phyloP scores from a whole-genome alignment of 1,284 basidiomycete genomes.

The Malassezia pachydermatis region DNA sequence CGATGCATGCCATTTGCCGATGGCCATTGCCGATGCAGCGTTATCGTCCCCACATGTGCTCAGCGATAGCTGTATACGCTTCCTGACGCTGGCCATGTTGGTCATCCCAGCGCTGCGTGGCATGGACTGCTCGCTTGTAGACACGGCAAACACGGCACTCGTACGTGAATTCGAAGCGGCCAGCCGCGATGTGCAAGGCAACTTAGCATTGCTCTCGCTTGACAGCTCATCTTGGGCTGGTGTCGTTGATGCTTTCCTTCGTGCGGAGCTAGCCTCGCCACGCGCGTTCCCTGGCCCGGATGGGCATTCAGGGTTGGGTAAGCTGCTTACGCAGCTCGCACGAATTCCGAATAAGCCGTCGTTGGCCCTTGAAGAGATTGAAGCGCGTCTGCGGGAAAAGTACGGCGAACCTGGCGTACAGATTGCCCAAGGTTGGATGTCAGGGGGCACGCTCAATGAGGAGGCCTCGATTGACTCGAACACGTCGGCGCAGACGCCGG shows the following conservation, averaged over 20 bases:
- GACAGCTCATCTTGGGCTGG: slow-evolving; percentile 3
- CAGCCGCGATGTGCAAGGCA: slow-evolving; percentile 8
- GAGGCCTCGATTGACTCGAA: no score
- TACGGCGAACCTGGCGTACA: slow-evolving; percentile 6
- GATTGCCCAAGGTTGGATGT: slow-evolving; percentile 5
- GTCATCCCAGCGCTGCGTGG: slow-evolving; percentile 9
- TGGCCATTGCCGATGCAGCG: slow-evolving; percentile 19
- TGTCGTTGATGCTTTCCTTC: slow-evolving; percentile 3
- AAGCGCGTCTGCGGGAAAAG: background rate
- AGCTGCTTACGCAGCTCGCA: slow-evolving; percentile 12
- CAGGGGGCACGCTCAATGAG: no score
- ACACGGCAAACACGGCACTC: slow-evolving; percentile 6
- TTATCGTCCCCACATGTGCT: background rate
- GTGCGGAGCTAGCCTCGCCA: background rate
- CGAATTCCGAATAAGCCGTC: background rate
- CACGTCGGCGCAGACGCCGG: background rate
- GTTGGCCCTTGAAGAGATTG: background rate
- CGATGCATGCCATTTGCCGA: slow-evolving; percentile 17
- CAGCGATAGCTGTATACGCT: slow-evolving; percentile 8
- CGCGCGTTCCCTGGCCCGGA: background rate
- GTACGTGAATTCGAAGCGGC: slow-evolving; percentile 13
- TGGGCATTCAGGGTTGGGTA: slow-evolving; percentile 8
- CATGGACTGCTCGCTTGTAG: slow-evolving; percentile 5
- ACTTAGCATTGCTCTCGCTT: slow-evolving; percentile 1
- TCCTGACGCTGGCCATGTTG: slow-evolving; percentile 7